phyloP scores from a whole-genome alignment of 768 basidiomycete genomes.

The Termitomyces sp. region DNA sequence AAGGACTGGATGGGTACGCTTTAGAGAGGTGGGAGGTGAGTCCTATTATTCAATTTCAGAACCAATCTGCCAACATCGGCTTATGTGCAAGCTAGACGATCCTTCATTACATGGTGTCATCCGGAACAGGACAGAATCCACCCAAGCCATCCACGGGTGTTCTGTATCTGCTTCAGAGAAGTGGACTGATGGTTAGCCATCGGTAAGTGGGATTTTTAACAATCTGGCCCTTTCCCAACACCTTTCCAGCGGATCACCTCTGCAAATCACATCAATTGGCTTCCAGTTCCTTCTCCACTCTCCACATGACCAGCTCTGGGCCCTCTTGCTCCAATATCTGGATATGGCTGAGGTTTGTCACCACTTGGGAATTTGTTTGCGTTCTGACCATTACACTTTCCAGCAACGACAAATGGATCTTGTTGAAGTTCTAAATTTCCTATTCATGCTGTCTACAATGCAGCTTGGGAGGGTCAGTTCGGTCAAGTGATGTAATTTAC shows the following conservation, averaged over 20 bases:
- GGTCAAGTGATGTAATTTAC: background rate
- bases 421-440: constrained; percentile 87
- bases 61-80: background rate
- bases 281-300: constrained; percentile 96
- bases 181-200: constrained; percentile 76
- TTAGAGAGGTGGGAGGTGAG: constrained; percentile 87
- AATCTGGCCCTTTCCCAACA: constrained; percentile 9
- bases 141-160: constrained; percentile 79
- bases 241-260: constrained; percentile 40
- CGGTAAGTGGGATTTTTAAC: constrained; percentile 38
- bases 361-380: constrained; percentile 5
- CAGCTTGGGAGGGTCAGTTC: constrained; percentile 78
- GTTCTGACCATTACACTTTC: constrained; percentile 11
- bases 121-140: constrained; percentile 70
- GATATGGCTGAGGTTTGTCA: constrained; percentile 70
- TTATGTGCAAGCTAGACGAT: constrained; percentile 59
- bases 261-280: constrained; percentile 87
- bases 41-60: constrained; percentile 1
- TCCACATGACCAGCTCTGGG: constrained; percentile 94
- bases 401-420: constrained; percentile 88
- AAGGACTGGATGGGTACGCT: constrained; percentile 73
- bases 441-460: constrained; percentile 97
- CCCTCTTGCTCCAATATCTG: constrained; percentile 85
- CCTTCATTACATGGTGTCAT: constrained; percentile 97
- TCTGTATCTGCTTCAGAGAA: constrained; percentile 73